Conservation (phyloP, 179 eudicot genomes). For the Gypsophila paniculata region DNA sequence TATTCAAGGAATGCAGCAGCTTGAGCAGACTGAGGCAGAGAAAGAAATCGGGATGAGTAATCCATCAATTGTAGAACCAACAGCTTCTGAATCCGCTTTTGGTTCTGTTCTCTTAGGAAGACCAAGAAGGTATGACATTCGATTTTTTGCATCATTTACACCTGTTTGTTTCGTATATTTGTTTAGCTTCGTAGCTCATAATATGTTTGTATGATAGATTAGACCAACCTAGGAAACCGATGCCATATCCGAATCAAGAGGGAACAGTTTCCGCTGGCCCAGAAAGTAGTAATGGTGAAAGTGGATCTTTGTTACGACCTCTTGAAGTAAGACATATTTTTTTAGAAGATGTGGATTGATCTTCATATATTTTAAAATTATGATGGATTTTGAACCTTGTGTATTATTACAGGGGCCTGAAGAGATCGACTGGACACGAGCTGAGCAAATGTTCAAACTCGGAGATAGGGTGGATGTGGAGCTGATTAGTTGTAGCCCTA, state of each 20-base stretch:
- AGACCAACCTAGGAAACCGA: conserved; percentile 48
- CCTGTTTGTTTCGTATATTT: neutral
- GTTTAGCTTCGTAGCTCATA: conserved; percentile 15
- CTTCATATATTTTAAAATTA: neutral
- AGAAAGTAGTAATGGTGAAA: conserved; percentile 33
- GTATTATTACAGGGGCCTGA: conserved; percentile 49
- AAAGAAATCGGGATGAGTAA: conserved; percentile 23
- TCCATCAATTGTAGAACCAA: conserved; percentile 22
- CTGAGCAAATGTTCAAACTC: conserved; percentile 46
- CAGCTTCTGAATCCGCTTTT: conserved; percentile 26
- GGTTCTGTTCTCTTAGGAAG: conserved; percentile 58
- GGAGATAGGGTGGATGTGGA: conserved; percentile 73
- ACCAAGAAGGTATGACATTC: conserved; percentile 55
- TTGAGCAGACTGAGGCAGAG: conserved; percentile 33
- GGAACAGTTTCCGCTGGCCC: conserved; percentile 21
- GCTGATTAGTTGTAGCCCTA: conserved; percentile 66
- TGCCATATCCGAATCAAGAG: conserved; percentile 30
- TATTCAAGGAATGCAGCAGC: conserved; percentile 60
- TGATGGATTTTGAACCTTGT: conserved; percentile 24
- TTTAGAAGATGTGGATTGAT: neutral
- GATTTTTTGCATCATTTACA: neutral
- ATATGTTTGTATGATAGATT: conserved; percentile 47
- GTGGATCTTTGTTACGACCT: conserved; percentile 36
- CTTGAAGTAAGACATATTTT: conserved; percentile 38
- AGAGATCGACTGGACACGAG: conserved; percentile 69